phyloP scores from a whole-genome alignment of 2,329 filamentous ascomycete species.

The Ophiosphaerella herpotricha region DNA sequence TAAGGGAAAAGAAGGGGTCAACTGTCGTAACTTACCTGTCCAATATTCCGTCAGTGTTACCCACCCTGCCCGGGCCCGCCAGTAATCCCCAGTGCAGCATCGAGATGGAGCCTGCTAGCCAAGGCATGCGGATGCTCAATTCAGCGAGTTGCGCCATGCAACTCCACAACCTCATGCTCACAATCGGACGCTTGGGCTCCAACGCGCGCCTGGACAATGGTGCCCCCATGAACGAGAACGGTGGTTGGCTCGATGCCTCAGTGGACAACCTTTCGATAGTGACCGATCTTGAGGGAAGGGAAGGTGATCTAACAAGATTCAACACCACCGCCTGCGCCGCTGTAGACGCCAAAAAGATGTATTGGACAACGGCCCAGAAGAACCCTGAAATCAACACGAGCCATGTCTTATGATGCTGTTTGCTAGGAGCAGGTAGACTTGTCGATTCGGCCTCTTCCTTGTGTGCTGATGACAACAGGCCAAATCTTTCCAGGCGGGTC shows the following conservation, averaged over 20 bases:
- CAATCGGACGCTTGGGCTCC: slow-evolving; percentile 63
- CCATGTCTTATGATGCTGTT: slow-evolving; percentile 18
- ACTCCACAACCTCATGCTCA: slow-evolving; percentile 77
- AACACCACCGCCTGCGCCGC: slow-evolving; percentile 68
- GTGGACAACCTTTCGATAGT: slow-evolving; percentile 36
- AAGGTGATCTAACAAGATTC: slow-evolving; percentile 69
- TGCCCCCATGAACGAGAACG: slow-evolving; percentile 31
- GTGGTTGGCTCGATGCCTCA: slow-evolving; percentile 39
- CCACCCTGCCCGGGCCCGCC: slow-evolving; percentile 74
- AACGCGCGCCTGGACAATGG: slow-evolving; percentile 39
- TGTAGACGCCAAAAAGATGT: slow-evolving; percentile 56
- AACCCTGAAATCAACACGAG: slow-evolving; percentile 36
- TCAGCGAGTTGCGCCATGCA: slow-evolving; percentile 74
- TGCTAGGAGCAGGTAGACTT: slow-evolving; percentile 19
- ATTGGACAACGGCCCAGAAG: slow-evolving; percentile 64
- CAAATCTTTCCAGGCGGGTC: slow-evolving; percentile 61
- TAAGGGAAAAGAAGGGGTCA: slow-evolving; percentile 34
- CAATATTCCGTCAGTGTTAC: slow-evolving; percentile 74
- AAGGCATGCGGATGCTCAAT: slow-evolving; percentile 83
- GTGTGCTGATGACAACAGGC: slow-evolving; percentile 53
- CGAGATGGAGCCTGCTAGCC: slow-evolving; percentile 76
- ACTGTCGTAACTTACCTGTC: slow-evolving; percentile 77
- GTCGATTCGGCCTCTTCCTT: slow-evolving; percentile 28
- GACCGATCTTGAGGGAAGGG: slow-evolving; percentile 62
- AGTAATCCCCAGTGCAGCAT: slow-evolving; percentile 76